Evolutionary conservation across 2,329 filamentous ascomycete species (phyloP).

Genomic region (Diaporthe vaccinii): DNA sequence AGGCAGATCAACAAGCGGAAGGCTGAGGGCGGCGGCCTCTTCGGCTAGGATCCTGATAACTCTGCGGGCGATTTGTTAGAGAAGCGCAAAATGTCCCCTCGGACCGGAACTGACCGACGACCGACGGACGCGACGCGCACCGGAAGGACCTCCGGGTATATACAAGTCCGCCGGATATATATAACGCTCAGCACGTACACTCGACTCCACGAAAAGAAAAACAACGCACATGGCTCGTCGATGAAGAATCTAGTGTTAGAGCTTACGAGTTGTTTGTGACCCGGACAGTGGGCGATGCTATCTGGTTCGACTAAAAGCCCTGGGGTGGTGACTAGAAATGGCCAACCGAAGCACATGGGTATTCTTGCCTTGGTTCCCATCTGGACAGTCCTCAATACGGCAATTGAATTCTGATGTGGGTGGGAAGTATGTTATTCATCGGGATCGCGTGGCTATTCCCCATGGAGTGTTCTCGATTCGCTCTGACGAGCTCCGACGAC

Average conservation of each 20-base stretch:
- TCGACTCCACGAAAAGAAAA: too few relatives aligned
- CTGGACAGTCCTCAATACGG: too few relatives aligned
- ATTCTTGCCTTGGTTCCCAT: not conserved
- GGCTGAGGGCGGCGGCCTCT: constrained; percentile 43
- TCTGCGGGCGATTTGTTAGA: not conserved
- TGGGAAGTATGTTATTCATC: too few relatives aligned
- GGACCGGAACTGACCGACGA: not conserved
- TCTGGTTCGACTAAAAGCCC: too few relatives aligned
- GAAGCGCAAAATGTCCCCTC: rapidly evolving
- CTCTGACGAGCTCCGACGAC: not conserved
- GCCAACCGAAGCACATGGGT: too few relatives aligned
- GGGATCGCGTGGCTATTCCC: not conserved
- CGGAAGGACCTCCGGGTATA: not conserved
- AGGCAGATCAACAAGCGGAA: constrained; percentile 49
- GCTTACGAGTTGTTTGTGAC: not conserved
- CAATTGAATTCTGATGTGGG: not conserved
- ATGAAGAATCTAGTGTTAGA: not conserved
- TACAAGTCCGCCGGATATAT: too few relatives aligned
- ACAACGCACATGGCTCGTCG: too few relatives aligned
- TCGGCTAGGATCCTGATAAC: constrained; percentile 22
- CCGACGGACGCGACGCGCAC: not conserved
- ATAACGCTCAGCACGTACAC: not conserved
- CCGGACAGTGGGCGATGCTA: too few relatives aligned
- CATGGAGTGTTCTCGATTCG: not conserved
- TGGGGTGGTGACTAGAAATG: not conserved